Base-by-base conservation (phyloP, 2,329 filamentous ascomycete species). In the Claviceps sp. region DNA sequence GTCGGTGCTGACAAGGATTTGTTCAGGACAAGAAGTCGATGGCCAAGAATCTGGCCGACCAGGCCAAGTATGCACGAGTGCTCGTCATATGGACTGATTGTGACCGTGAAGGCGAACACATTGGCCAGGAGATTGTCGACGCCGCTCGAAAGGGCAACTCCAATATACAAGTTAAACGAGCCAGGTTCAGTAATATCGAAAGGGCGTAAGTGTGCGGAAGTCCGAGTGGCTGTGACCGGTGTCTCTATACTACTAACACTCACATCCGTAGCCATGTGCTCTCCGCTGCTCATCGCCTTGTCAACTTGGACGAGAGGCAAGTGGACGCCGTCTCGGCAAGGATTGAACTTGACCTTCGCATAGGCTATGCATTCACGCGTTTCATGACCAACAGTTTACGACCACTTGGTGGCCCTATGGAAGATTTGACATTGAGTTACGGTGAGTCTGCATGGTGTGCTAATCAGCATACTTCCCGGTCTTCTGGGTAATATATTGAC, bases 31-130 rank as follows among this genome's bases (percentile, higher is more conserved):
- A 90, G 63, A 83, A 83, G 60, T 71, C 76, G 1, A 85, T 98
- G 56, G 89, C 90, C 10, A 76, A 82, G 37, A 98, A 98, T 63
- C 93, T 98, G 61, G 80, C 84, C 59, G 72, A 77, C 1, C 84
- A 95, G 66, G 91, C 93, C 17, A 77, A 77, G 55, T 77, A 78
- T 63, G 77, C 82, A n/a, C 78, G 76, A 52, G 81, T 84, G 13
- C 74, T 98, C 37, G 91, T 94, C 67, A 96, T 98, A 60, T 98
- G 93, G 93, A 98, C 93, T 0, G 93, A 98, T 75, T 97, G 93
- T 68, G 93, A 98, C 73, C 82, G 90, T 52, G 93, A 98, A 74
- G 93, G 93, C 39, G 93, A 98, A 66, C 87, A 97, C 64, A 98
- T 98, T 59, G 93, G 93, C 6, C 78, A 85, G 41, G 91, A 98